Base-by-base conservation (phyloP, 202 grass and related monocot genomes). In the Panicum hallii region DNA sequence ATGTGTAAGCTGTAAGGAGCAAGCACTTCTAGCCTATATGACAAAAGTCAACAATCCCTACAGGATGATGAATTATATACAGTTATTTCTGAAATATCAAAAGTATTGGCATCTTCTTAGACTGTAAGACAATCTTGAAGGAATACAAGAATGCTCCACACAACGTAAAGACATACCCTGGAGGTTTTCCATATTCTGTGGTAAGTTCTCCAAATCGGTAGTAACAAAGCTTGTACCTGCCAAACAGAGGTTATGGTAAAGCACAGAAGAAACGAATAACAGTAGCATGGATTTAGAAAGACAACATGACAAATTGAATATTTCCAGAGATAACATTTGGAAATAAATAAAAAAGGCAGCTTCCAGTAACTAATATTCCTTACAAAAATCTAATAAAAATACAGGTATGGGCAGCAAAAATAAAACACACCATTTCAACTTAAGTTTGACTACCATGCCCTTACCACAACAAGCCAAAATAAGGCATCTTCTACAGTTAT, bases 141-240 rank as follows among this genome's bases (percentile, higher is more conserved):
- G 82, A 13, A 58, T 44, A 75, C 30, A 64, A 2, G 1, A 50
- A 74, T 60, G 48, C 65, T 22, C n/a, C 78, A 48, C 11, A 52
- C 2, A 47, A 82, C 52, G 58, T 6, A 36, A 78, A 78, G 56
- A 22, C 75, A 79, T 92, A 99, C 97, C 97, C 97, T 72, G 91
- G 63, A 76, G 97, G 97, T 45, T 96, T 99, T 86, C 91, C 93
- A 87, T 96, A 94, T 70, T 99, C 97, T 0, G 97, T 99, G 11
- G 91, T 99, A 74, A 96, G 60, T 84, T 99, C 97, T 75, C 97
- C 97, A 83, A 99, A 99, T 53, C 91, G 90, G 73, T 99, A 99
- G 86, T 99, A 99, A 55, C 88, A 96, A 41, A 99, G 93, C 63
- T 99, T 99, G 88, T 99, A 99, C 97, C 93, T 99, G 88, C n/a